Conservation (phyloP, 2,329 filamentous ascomycete species). For the Aureobasidium sp. region DNA sequence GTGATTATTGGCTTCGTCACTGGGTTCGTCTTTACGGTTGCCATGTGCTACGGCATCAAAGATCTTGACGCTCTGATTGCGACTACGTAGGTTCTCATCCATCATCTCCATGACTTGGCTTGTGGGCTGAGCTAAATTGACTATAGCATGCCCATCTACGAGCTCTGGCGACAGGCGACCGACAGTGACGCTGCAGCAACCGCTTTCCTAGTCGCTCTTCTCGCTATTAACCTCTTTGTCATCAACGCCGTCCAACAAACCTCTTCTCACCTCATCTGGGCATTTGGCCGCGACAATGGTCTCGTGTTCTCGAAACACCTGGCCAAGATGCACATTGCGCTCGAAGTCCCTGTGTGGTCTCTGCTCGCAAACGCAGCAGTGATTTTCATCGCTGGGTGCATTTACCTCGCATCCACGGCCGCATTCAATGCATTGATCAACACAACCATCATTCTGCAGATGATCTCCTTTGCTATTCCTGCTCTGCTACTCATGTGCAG, state of each 20-base stretch:
- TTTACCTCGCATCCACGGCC: constrained; percentile 20
- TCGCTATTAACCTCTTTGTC: constrained; percentile 1
- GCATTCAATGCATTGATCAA: constrained; percentile 22
- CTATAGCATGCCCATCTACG: constrained; percentile 13
- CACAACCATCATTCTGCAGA: constrained; percentile 19
- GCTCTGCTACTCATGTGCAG: constrained; percentile 17
- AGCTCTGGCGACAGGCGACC: constrained; percentile 14
- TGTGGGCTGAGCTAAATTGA: no score
- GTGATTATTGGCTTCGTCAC: constrained; percentile 45
- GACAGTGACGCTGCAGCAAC: constrained; percentile 6
- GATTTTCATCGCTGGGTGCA: constrained; percentile 33
- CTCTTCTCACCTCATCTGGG: constrained; percentile 37
- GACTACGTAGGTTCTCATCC: background rate
- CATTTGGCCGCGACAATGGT: constrained; percentile 50
- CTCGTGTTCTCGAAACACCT: constrained; percentile 48
- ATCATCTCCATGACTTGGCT: no score
- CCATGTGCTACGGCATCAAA: constrained; percentile 45
- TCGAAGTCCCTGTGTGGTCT: constrained; percentile 51
- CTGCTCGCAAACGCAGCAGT: constrained; percentile 46
- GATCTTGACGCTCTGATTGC: constrained; percentile 31
- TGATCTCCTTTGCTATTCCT: constrained; percentile 20
- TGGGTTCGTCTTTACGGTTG: constrained; percentile 41
- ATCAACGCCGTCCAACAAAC: constrained; percentile 28
- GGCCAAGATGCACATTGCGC: constrained; percentile 41
- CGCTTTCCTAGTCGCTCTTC: background rate